Percentiles rank a stretch among this genome's conserved stretches.
phyloP scores from a whole-genome alignment of 257 asterid species.

The Prunella vulgaris region DNA sequence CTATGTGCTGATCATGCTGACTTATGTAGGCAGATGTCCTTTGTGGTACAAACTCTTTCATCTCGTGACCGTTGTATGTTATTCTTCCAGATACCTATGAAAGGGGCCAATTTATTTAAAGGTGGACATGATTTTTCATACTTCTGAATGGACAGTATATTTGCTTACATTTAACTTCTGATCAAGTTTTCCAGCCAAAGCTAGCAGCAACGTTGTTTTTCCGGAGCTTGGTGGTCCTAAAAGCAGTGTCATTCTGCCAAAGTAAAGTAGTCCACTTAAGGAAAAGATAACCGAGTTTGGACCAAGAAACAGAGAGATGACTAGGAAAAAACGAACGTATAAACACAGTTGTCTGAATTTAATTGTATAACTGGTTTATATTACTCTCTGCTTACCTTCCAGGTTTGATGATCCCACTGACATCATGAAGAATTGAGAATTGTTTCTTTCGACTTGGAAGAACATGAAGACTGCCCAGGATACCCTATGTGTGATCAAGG shows the following conservation, averaged over 20 bases:
- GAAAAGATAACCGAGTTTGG: neutral
- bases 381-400: constrained; percentile 48
- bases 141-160: neutral
- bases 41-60: constrained; percentile 79
- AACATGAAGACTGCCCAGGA: constrained; percentile 50
- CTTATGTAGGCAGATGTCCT: constrained; percentile 84
- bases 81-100: constrained; percentile 64
- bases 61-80: constrained; percentile 74
- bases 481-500: constrained; percentile 37
- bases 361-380: neutral
- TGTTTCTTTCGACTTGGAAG: constrained; percentile 64
- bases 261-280: neutral
- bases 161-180: constrained; percentile 50
- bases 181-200: constrained; percentile 85
- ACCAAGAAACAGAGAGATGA: neutral
- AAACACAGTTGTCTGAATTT: neutral
- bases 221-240: constrained; percentile 94
- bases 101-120: neutral
- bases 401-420: constrained; percentile 78
- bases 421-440: constrained; percentile 62
- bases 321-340: neutral
- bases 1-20: constrained; percentile 80
- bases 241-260: constrained; percentile 68
- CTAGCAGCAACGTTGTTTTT: constrained; percentile 76
- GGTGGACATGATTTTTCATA: neutral